Base-by-base conservation (phyloP, 352 stramenopile genomes). In the Pythium pyrilobum region DNA sequence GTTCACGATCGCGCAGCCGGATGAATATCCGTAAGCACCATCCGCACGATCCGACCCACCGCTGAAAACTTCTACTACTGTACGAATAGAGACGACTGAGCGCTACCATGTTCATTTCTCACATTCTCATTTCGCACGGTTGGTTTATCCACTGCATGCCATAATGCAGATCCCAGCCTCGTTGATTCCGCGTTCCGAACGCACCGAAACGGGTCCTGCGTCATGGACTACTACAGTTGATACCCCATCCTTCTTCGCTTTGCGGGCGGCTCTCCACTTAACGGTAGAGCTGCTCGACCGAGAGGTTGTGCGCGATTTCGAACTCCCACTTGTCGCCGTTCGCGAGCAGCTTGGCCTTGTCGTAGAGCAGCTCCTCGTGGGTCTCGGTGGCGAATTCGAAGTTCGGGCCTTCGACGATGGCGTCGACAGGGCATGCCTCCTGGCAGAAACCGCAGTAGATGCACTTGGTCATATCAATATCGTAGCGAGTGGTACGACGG, bases 391-490 rank as follows among this genome's bases (percentile, higher is more conserved):
- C 88, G 62, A 99, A 99, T 75, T 99, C 97, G 73, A 99, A 99
- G 84, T 99, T 99, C 21, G 97, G 97, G 54, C 97, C 97, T 73
- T 99, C 97, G 31, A 99, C 97, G 63, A 99, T 99, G 45, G 97
- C 97, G 74, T 99, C 97, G 20, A 99, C 97, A 1, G 97, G 96
- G 63, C 97, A 99, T 3, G 96, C 96, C 55, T 94, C 85, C 67
- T 96, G 87, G 72, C 92, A 98, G 73, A 97, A 97, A 38, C 92
- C 97, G 69, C 97, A 99, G 83, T 98, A 99, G 73, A 99, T 99
- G 76, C 97, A 99, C 81, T 99, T 99, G 64, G 97, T 99, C 96
- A 99, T 99, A 78, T 99, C 97, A 70, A 99, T 99, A 76, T 99
- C 97, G 79, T 99, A 99, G 50, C 96, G 88, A 13, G 96, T 99